These are phyloP conservation scores for Globisporangium orthogonon DNA, from an alignment of 352 stramenopile species.

Conservation along the genomic window DNA sequence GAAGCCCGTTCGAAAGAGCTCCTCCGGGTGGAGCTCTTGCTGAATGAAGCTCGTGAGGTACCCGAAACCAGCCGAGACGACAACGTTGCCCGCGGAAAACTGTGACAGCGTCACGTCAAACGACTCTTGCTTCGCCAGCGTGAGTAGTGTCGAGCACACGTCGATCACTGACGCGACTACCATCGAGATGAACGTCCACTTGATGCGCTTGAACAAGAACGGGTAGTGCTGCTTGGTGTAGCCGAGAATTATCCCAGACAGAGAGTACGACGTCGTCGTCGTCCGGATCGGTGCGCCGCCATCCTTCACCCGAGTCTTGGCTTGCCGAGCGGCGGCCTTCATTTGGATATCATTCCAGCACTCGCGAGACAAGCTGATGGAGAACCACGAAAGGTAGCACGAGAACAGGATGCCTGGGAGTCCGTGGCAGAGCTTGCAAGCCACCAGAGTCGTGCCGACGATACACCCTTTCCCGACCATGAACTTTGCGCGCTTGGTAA, in stretches of 20 bases:
- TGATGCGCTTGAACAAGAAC: constrained; percentile 64
- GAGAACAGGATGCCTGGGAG: constrained; percentile 46
- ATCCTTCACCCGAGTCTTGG: neutral
- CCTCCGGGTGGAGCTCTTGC: constrained; percentile 52
- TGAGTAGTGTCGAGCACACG: constrained; percentile 52
- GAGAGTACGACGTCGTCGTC: constrained; percentile 4
- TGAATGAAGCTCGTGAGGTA: constrained; percentile 63
- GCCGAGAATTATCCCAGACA: constrained; percentile 16
- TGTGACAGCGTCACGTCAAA: constrained; percentile 57
- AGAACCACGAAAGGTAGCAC: constrained; percentile 56
- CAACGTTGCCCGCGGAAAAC: constrained; percentile 68
- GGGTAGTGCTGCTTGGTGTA: constrained; percentile 30
- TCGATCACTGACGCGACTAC: constrained; percentile 65
- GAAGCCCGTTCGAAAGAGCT: constrained; percentile 41
- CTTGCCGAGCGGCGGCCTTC: neutral
- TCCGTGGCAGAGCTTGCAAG: constrained; percentile 34
- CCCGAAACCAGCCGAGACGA: constrained; percentile 50
- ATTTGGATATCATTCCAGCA: constrained; percentile 71
- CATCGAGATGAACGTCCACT: constrained; percentile 75
- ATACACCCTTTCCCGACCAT: constrained; percentile 36
- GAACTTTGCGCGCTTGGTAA: constrained; percentile 21
- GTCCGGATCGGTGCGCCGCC: neutral
- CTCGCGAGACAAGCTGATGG: constrained; percentile 52
- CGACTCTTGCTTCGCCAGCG: constrained; percentile 32
- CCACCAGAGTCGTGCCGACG: constrained; percentile 34